Conservation (phyloP, 2,329 filamentous ascomycete genomes). For the Lachnellula subtilissima region DNA sequence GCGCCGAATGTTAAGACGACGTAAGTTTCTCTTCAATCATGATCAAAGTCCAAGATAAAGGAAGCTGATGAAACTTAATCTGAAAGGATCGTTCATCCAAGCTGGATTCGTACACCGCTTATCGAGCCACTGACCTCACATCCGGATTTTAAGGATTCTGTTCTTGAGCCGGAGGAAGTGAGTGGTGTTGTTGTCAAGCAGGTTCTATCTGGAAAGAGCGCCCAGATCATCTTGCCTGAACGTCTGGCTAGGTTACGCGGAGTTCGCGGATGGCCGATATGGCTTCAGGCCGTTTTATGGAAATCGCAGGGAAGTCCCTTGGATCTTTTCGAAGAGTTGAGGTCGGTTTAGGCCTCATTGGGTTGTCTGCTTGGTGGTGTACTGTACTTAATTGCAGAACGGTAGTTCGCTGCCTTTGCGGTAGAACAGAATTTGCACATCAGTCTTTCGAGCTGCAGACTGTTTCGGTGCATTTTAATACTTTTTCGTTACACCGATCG, state of each 20-base stretch:
- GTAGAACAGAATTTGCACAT: too few species aligned
- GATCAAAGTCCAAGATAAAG: background rate
- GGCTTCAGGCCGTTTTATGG: background rate
- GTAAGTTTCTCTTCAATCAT: constrained; percentile 16
- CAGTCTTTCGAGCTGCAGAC: too few species aligned
- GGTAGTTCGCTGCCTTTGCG: background rate
- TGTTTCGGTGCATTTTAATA: too few species aligned
- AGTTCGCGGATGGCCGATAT: background rate
- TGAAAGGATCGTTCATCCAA: constrained; percentile 55
- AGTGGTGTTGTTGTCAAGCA: constrained; percentile 56
- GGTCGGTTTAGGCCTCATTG: background rate
- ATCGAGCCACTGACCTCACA: constrained; percentile 49
- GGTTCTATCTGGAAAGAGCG: constrained; percentile 52
- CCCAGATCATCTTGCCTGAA: constrained; percentile 14
- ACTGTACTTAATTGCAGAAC: background rate
- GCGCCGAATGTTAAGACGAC: constrained; percentile 52
- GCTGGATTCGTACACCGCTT: constrained; percentile 54
- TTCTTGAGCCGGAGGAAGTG: constrained; percentile 56
- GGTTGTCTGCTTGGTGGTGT: background rate
- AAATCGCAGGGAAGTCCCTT: background rate
- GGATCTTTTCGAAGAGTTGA: background rate
- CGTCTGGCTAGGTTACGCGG: background rate
- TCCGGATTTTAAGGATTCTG: constrained; percentile 43
- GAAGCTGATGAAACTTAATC: background rate
- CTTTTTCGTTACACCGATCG: too few species aligned